Evolutionary conservation across 805 yeast species (phyloP).

Genomic region (Ascoidea tarda): DNA sequence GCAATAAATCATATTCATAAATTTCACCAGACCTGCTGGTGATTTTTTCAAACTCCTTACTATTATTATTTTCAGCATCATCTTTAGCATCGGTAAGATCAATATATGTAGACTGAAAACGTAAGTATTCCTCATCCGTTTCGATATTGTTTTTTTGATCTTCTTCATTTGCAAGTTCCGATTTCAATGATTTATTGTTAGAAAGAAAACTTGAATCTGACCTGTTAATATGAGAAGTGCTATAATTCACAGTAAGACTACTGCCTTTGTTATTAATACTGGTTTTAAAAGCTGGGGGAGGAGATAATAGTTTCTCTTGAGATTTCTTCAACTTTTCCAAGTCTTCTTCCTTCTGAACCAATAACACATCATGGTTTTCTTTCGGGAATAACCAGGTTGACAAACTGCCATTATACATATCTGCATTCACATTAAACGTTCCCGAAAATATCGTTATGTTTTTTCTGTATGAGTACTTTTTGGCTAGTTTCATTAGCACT

Average conservation of each 20-base stretch:
- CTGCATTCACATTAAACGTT: constrained; percentile 80
- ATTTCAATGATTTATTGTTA: not conserved
- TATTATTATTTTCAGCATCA: no score
- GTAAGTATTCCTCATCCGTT: not conserved
- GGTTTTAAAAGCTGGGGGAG: no score
- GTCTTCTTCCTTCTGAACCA: not conserved
- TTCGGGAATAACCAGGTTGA: constrained; percentile 68
- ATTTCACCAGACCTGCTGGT: not conserved
- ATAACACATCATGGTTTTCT: constrained; percentile 2
- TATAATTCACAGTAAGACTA: not conserved
- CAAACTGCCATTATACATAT: constrained; percentile 40
- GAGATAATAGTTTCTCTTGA: no score
- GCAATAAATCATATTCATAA: constrained; percentile 18
- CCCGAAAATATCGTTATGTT: constrained; percentile 64
- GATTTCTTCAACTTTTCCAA: not conserved
- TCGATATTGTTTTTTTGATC: not conserved
- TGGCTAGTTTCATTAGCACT: constrained; percentile 34
- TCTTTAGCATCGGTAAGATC: not conserved
- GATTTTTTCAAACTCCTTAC: not conserved
- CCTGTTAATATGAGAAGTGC: not conserved
- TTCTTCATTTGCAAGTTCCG: not conserved
- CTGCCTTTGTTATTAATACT: not conserved
- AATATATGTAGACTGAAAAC: no score
- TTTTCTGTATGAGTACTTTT: constrained; percentile 44
- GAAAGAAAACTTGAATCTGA: not conserved